These are phyloP conservation scores for Syzygium malaccense DNA, from an alignment of 441 rosid species.

Conservation along the genomic window DNA sequence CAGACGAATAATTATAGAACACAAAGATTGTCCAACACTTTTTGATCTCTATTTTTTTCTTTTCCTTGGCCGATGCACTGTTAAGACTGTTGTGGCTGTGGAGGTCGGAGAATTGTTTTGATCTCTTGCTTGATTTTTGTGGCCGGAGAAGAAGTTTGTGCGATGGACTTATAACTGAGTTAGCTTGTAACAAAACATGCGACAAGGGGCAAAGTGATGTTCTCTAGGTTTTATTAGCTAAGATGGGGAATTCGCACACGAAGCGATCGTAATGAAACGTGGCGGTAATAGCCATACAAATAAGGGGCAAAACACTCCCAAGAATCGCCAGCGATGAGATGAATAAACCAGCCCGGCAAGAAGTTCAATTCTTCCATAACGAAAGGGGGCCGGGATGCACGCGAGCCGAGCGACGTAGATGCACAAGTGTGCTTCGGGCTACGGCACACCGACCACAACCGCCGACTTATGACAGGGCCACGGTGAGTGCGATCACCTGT, in stretches of 20 bases:
- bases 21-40: neutral
- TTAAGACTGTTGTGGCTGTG: neutral
- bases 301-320: neutral
- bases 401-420: neutral
- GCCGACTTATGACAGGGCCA: too few species aligned
- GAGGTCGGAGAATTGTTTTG: neutral
- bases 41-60: neutral
- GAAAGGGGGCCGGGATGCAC: fast-evolving
- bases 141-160: neutral
- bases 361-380: neutral
- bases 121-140: neutral
- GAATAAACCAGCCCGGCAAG: neutral
- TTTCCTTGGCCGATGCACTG: neutral
- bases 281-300: neutral
- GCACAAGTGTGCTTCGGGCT: neutral
- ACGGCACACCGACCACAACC: neutral
- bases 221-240: neutral
- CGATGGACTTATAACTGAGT: neutral
- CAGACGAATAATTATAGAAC: neutral
- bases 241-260: neutral
- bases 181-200: neutral
- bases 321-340: neutral
- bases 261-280: neutral
- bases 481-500: too few species aligned
- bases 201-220: neutral